phyloP scores from a whole-genome alignment of 768 basidiomycete genomes.

The Strobilomyces echinocephalus region DNA sequence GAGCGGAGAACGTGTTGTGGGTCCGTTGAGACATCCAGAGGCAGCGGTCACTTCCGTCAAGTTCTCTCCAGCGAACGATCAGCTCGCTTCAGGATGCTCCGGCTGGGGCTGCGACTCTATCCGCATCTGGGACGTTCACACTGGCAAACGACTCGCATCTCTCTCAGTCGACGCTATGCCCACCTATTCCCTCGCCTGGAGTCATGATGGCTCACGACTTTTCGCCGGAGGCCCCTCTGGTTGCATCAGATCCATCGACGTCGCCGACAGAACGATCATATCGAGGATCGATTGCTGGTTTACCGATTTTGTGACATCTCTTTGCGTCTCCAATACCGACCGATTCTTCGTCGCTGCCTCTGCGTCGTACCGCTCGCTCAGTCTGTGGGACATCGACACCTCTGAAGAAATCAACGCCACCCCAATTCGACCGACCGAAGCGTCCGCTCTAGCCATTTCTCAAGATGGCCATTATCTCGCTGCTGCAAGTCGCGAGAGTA shows the following conservation, averaged over 20 bases:
- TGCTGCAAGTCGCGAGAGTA: not conserved
- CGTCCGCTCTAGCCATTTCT: not conserved
- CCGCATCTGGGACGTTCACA: conserved; percentile 4
- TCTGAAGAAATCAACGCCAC: not conserved
- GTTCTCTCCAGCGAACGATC: conserved; percentile 8
- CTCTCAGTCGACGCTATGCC: not conserved
- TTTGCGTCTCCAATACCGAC: conserved; percentile 1
- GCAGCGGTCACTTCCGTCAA: not conserved
- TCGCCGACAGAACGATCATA: not conserved
- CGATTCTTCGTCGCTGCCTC: conserved; percentile 7
- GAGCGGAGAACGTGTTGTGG: not conserved
- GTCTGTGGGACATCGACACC: not conserved
- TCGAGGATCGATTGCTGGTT: not conserved
- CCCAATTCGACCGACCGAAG: not conserved
- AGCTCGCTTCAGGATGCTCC: conserved; percentile 3
- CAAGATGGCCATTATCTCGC: conserved; percentile 1
- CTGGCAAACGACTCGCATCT: conserved; percentile 4
- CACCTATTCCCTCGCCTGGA: conserved; percentile 5
- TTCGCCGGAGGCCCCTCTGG: conserved; percentile 8
- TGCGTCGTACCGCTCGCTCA: not conserved
- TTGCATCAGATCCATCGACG: conserved; percentile 4
- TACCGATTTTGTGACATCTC: conserved; percentile 5
- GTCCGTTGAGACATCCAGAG: not conserved
- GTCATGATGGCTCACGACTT: not conserved
- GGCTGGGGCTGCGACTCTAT: not conserved